These are phyloP conservation scores for Parascedosporium putredinis DNA, from an alignment of 2,329 filamentous ascomycete genomes.

Conservation along the genomic window DNA sequence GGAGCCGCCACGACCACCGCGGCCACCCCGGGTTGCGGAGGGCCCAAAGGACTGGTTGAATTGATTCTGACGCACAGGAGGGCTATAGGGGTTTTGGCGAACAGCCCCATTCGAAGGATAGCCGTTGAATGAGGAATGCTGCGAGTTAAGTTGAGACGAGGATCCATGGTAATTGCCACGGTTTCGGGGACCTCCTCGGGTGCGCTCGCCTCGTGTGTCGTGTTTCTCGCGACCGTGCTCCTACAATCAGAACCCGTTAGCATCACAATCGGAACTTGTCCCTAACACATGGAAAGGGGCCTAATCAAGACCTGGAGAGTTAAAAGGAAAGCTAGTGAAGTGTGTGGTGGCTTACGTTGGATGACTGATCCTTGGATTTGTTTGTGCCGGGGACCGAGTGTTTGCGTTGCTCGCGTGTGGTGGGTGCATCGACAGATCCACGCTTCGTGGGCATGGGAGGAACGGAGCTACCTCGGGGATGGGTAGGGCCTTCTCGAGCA, in stretches of 20 bases:
- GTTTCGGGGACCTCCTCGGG: constrained; percentile 33
- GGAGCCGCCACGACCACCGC: constrained; percentile 19
- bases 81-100: constrained; percentile 30
- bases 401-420: constrained; percentile 37
- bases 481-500: constrained; percentile 25
- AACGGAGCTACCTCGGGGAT: constrained; percentile 24
- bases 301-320: no score
- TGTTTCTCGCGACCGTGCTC: constrained; percentile 18
- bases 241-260: constrained; percentile 9
- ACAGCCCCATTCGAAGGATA: constrained; percentile 19
- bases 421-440: constrained; percentile 28
- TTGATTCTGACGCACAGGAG: constrained; percentile 29
- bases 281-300: no score
- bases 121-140: constrained; percentile 23
- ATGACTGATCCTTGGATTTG: constrained; percentile 28
- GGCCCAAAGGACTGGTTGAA: constrained; percentile 25
- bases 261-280: no score
- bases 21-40: constrained; percentile 23
- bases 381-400: constrained; percentile 24
- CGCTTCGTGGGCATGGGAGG: constrained; percentile 31
- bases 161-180: constrained; percentile 32
- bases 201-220: constrained; percentile 29
- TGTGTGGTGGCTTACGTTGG: constrained; percentile 26
- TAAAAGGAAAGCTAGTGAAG: not conserved
- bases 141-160: constrained; percentile 21